phyloP scores from a whole-genome alignment of 805 yeast species.

The Candida caryicola region DNA sequence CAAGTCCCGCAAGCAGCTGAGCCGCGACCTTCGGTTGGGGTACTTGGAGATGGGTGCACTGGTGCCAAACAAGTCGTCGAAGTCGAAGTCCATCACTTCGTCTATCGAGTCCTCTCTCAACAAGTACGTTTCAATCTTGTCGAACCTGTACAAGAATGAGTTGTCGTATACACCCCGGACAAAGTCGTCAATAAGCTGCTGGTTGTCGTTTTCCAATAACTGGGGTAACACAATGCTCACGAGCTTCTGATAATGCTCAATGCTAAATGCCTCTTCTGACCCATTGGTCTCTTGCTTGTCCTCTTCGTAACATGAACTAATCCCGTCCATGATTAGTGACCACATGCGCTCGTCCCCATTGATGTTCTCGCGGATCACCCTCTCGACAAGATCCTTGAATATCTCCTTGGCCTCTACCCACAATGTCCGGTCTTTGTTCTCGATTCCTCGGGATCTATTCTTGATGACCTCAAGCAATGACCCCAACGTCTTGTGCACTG shows the following conservation, averaged over 20 bases:
- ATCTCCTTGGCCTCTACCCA: constrained; percentile 55
- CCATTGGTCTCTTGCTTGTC: constrained; percentile 13
- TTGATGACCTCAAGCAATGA: constrained; percentile 54
- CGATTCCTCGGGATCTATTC: constrained; percentile 38
- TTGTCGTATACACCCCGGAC: constrained; percentile 52
- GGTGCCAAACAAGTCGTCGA: constrained; percentile 58
- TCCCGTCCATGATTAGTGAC: constrained; percentile 40
- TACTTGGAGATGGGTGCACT: constrained; percentile 48
- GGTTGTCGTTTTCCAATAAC: constrained; percentile 19
- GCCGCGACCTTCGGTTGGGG: constrained; percentile 48
- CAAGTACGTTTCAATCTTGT: constrained; percentile 45
- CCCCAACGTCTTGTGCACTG: constrained; percentile 44
- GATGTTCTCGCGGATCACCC: constrained; percentile 21
- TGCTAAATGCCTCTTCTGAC: constrained; percentile 43
- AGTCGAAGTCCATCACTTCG: constrained; percentile 38
- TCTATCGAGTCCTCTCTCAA: constrained; percentile 32
- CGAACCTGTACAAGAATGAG: constrained; percentile 59
- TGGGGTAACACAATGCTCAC: constrained; percentile 42
- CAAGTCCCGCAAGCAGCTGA: constrained; percentile 52
- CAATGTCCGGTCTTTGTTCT: constrained; percentile 30
- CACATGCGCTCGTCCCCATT: constrained; percentile 28
- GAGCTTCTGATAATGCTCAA: constrained; percentile 42
- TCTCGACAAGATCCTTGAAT: constrained; percentile 33
- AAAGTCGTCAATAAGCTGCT: constrained; percentile 38
- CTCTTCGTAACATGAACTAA: constrained; percentile 39